A percentile compares a stretch with the other conserved stretches of the same genome.
Evolutionary conservation across 2,329 filamentous ascomycete species (phyloP).

Genomic region (Chaetothyriales sp.): DNA sequence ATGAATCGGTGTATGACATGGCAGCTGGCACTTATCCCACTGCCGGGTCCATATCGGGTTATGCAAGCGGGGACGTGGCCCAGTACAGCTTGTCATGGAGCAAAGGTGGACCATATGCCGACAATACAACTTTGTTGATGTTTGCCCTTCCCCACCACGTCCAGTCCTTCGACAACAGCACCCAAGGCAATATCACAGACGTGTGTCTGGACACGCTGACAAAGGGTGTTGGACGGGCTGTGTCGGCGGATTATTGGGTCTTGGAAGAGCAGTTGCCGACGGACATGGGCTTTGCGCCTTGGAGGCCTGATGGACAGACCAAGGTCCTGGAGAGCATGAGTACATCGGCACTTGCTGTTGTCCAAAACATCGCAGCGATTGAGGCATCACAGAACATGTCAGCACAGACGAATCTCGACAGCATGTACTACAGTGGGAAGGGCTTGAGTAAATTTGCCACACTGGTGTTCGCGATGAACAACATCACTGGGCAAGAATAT

Average conservation of each 20-base stretch:
- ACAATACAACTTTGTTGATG: slow-evolving; percentile 54
- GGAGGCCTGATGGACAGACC: slow-evolving; percentile 42
- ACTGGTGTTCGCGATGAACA: slow-evolving; percentile 51
- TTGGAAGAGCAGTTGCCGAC: slow-evolving; percentile 63
- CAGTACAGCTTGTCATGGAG: slow-evolving; percentile 60
- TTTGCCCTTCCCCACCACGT: slow-evolving; percentile 81
- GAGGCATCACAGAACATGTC: slow-evolving; percentile 67
- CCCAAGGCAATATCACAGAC: slow-evolving; percentile 35
- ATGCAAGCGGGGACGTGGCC: slow-evolving; percentile 45
- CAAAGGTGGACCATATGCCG: slow-evolving; percentile 51
- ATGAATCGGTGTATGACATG: slow-evolving; percentile 58
- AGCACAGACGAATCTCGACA: slow-evolving; percentile 60
- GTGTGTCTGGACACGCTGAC: slow-evolving; percentile 65
- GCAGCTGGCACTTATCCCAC: slow-evolving; percentile 63
- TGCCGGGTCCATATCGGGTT: slow-evolving; percentile 51
- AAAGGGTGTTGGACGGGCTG: slow-evolving; percentile 64
- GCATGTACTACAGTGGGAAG: slow-evolving; percentile 90
- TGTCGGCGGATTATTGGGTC: slow-evolving; percentile 61
- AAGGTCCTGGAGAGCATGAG: slow-evolving; percentile 25
- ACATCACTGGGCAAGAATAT: slow-evolving; percentile 46
- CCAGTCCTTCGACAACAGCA: slow-evolving; percentile 53
- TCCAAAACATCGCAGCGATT: slow-evolving; percentile 49
- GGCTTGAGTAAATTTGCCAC: slow-evolving; percentile 64
- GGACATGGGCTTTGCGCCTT: slow-evolving; percentile 65
- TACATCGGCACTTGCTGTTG: slow-evolving; percentile 41